Conservation (phyloP, 1,284 basidiomycete genomes). For the Cutaneotrichosporon sp. region DNA sequence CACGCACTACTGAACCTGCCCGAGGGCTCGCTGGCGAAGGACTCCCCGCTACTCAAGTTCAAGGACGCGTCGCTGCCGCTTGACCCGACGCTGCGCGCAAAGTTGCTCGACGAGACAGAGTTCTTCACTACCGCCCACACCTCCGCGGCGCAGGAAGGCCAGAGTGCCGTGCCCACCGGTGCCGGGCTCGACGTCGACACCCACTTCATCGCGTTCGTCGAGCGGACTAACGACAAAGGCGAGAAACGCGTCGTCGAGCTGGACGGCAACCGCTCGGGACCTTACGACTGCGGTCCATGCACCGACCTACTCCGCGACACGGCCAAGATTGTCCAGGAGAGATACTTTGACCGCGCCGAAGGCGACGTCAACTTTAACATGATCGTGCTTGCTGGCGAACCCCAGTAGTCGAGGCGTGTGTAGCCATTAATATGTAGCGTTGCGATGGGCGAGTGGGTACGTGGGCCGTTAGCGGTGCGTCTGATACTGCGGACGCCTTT, state of each 20-base stretch:
- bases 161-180: slow-evolving; percentile 54
- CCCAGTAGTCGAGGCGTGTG: no score
- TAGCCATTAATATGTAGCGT: no score
- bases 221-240: slow-evolving; percentile 50
- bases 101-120: slow-evolving; percentile 65
- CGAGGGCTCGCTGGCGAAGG: slow-evolving; percentile 19
- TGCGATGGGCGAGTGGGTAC: no score
- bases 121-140: slow-evolving; percentile 72
- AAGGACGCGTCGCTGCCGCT: slow-evolving; percentile 34
- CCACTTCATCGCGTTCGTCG: slow-evolving; percentile 80
- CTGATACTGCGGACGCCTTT: no score
- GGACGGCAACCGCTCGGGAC: slow-evolving; percentile 66
- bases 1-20: slow-evolving; percentile 56
- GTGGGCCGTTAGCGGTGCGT: no score
- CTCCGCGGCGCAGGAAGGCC: slow-evolving; percentile 62
- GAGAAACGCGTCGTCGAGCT: slow-evolving; percentile 65
- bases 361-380: slow-evolving; percentile 47
- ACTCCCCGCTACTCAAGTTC: slow-evolving; percentile 37
- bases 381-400: slow-evolving; percentile 46
- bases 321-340: slow-evolving; percentile 61
- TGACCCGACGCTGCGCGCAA: slow-evolving; percentile 53
- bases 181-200: slow-evolving; percentile 58
- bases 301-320: slow-evolving; percentile 65
- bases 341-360: slow-evolving; percentile 54
- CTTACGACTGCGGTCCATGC: slow-evolving; percentile 67